phyloP scores from a whole-genome alignment of 2,329 filamentous ascomycete genomes.

The Ophiosphaerella herpotricha region DNA sequence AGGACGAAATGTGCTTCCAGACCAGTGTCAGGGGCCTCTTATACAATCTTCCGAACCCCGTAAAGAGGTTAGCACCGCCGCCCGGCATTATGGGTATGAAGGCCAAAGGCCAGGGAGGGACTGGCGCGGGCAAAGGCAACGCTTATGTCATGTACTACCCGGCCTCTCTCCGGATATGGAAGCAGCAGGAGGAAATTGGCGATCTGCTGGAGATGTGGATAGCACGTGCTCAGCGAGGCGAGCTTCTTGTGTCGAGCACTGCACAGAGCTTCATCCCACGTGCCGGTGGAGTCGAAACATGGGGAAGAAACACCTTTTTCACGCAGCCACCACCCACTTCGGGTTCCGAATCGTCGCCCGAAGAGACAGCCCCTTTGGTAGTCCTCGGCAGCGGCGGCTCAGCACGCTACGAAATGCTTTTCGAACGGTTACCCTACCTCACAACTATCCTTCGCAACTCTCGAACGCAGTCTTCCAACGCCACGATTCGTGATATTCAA shows the following conservation, averaged over 20 bases:
- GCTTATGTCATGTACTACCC: slow-evolving; percentile 93
- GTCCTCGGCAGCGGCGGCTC: slow-evolving; percentile 65
- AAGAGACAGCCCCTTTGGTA: slow-evolving; percentile 18
- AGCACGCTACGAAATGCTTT: slow-evolving; percentile 72
- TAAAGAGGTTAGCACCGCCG: slow-evolving; percentile 63
- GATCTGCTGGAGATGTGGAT: slow-evolving; percentile 73
- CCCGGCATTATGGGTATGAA: slow-evolving; percentile 44
- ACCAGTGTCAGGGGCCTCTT: slow-evolving; percentile 84
- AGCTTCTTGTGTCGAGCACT: slow-evolving; percentile 26
- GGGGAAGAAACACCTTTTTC: slow-evolving; percentile 34
- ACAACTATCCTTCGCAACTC: slow-evolving; percentile 60
- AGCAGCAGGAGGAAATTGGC: slow-evolving; percentile 79
- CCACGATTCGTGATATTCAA: slow-evolving; percentile 62
- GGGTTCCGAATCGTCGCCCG: slow-evolving; percentile 7
- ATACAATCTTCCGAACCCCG: slow-evolving; percentile 82
- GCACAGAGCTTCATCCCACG: slow-evolving; percentile 28
- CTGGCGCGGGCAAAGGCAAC: slow-evolving; percentile 53
- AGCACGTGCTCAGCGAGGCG: slow-evolving; percentile 56
- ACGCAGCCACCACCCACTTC: slow-evolving; percentile 13
- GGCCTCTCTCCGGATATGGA: slow-evolving; percentile 80
- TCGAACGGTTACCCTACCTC: slow-evolving; percentile 88
- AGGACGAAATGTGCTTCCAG: slow-evolving; percentile 94
- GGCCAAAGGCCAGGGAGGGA: slow-evolving; percentile 28
- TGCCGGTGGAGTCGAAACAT: slow-evolving; percentile 48
- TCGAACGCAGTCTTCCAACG: slow-evolving; percentile 28